Conservation (phyloP, 495 filamentous ascomycete genomes). For the Umbilicaria muhlenbergii region DNA sequence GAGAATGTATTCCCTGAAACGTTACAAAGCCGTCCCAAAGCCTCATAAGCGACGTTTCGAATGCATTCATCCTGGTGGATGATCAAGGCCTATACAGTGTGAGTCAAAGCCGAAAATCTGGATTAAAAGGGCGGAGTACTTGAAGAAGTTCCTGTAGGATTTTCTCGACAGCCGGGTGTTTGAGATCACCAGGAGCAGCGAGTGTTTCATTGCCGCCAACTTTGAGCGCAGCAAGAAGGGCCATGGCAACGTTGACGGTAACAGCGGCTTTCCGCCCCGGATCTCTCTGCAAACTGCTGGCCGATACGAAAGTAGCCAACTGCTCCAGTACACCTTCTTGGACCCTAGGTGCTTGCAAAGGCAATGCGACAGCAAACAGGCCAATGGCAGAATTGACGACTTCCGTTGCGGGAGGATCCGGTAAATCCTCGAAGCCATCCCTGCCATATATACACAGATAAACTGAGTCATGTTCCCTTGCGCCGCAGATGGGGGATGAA, state of each 20-base stretch:
- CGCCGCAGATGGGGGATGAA: constrained; percentile 62
- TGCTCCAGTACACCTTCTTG: constrained; percentile 95
- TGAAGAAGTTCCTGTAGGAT: constrained; percentile 70
- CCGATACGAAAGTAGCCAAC: constrained; percentile 69
- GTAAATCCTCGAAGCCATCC: constrained; percentile 31
- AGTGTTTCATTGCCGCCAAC: constrained; percentile 67
- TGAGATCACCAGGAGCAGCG: constrained; percentile 58
- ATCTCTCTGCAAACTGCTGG: constrained; percentile 65
- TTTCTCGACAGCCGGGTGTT: constrained; percentile 63
- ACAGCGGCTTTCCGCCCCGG: constrained; percentile 79
- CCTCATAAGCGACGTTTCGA: constrained; percentile 71
- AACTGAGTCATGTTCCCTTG: constrained; percentile 80
- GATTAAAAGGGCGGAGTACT: constrained; percentile 19
- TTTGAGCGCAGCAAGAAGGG: constrained; percentile 64
- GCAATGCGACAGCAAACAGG: constrained; percentile 78
- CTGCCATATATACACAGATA: constrained; percentile 48
- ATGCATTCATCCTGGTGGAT: constrained; percentile 72
- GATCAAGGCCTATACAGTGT: constrained; percentile 42
- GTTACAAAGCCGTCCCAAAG: constrained; percentile 79
- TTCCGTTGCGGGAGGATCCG: constrained; percentile 80
- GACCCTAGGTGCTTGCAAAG: constrained; percentile 73
- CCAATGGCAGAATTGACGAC: constrained; percentile 88
- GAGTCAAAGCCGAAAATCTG: neutral
- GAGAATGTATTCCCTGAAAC: constrained; percentile 80
- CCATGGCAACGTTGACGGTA: constrained; percentile 74